phyloP scores from a whole-genome alignment of 163 green algal genomes.

The Scenedesmus sp. region DNA sequence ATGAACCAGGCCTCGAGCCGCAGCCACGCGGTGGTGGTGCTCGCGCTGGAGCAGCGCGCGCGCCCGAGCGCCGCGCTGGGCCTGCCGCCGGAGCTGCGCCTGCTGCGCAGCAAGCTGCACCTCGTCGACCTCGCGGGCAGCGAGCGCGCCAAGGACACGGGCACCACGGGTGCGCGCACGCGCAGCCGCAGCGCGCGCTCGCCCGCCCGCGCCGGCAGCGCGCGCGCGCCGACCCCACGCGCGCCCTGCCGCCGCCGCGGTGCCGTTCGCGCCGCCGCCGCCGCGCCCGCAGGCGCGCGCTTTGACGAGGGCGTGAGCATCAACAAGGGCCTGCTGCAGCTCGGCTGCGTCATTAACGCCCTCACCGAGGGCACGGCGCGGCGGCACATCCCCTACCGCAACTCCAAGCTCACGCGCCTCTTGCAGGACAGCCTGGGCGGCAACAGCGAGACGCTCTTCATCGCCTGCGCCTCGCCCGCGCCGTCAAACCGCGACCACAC shows the following conservation, averaged over 20 bases:
- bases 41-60: slow-evolving; percentile 82
- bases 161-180: slow-evolving; percentile 78
- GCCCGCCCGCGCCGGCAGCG: no score
- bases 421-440: slow-evolving; percentile 86
- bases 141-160: slow-evolving; percentile 89
- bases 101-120: slow-evolving; percentile 79
- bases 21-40: slow-evolving; percentile 92
- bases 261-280: no score
- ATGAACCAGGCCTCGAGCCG: slow-evolving; percentile 64
- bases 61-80: slow-evolving; percentile 30
- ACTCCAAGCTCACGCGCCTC: slow-evolving; percentile 87
- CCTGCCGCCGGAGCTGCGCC: slow-evolving; percentile 38
- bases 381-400: slow-evolving; percentile 32
- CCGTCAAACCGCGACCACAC: slow-evolving; percentile 86
- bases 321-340: slow-evolving; percentile 62
- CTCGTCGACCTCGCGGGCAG: slow-evolving; percentile 95
- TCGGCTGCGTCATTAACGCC: slow-evolving; percentile 66
- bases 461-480: slow-evolving; percentile 84
- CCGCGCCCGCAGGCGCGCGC: slow-evolving; percentile 35
- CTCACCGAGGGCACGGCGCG: slow-evolving; percentile 40
- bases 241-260: neutral
- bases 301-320: slow-evolving; percentile 65
- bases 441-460: slow-evolving; percentile 84
- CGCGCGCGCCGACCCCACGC: neutral
- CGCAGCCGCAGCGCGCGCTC: slow-evolving; percentile 9